Evolutionary conservation across 2,329 filamentous ascomycete genomes (phyloP).

Genomic region (Microdochium bolleyi): DNA sequence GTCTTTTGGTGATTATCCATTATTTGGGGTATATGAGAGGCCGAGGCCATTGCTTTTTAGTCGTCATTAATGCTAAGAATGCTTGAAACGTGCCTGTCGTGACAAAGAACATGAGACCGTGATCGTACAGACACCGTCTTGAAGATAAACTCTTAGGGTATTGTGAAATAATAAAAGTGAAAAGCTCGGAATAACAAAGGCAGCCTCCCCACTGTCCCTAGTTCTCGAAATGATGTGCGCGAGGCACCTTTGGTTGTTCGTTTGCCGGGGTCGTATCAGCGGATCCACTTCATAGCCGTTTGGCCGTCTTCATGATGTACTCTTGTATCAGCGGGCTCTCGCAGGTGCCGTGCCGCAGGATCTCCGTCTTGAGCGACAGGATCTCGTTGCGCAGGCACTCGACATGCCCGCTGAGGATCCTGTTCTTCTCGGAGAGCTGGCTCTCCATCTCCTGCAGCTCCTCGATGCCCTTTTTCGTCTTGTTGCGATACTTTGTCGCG

Average conservation of each 20-base stretch:
- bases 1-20: too few species aligned
- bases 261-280: not conserved
- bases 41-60: too few species aligned
- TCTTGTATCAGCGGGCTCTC: constrained; percentile 17
- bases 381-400: constrained; percentile 13
- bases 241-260: not conserved
- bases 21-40: too few species aligned
- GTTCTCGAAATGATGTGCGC: not conserved
- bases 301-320: constrained; percentile 15
- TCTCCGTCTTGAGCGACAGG: constrained; percentile 15
- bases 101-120: too few species aligned
- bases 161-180: too few species aligned
- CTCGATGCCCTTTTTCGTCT: not conserved
- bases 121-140: too few species aligned
- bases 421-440: constrained; percentile 12
- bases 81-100: too few species aligned
- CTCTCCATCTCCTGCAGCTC: constrained; percentile 12
- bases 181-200: too few species aligned
- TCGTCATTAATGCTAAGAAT: too few species aligned
- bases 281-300: not conserved
- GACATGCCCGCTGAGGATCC: constrained; percentile 8
- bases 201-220: too few species aligned
- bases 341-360: constrained; percentile 14
- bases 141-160: too few species aligned
- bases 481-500: not conserved